A percentile compares a stretch with the other conserved stretches of the same genome.
phyloP scores from a whole-genome alignment of 1,284 basidiomycete genomes.

The Moesziomyces antarcticus region DNA sequence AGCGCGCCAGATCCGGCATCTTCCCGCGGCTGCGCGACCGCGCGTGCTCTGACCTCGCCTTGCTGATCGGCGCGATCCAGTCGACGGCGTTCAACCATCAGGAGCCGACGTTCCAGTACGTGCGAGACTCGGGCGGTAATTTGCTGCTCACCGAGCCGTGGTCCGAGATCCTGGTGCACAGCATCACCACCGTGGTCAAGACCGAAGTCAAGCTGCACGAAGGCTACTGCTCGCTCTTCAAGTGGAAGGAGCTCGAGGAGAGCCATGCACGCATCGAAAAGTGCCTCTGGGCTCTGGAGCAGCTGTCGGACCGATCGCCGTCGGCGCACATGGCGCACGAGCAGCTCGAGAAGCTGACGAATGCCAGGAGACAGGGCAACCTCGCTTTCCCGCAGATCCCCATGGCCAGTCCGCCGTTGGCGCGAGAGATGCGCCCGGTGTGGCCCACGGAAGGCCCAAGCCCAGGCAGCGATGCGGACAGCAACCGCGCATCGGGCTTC shows the following conservation, averaged over 20 bases:
- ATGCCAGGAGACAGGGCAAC: background rate
- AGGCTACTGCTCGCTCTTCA: conserved; percentile 15
- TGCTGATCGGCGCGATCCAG: conserved; percentile 20
- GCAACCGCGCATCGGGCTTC: conserved; percentile 5
- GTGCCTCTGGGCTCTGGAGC: conserved; percentile 21
- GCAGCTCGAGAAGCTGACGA: conserved; percentile 10
- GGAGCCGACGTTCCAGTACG: conserved; percentile 21
- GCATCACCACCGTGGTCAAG: conserved; percentile 20
- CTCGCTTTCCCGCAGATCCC: conserved; percentile 13
- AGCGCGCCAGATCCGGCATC: conserved; percentile 14
- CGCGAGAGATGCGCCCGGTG: background rate
- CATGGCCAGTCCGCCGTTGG: conserved; percentile 9
- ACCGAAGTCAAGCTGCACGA: conserved; percentile 27
- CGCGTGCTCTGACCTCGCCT: conserved; percentile 14
- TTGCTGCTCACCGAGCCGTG: conserved; percentile 22
- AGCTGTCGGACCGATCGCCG: conserved; percentile 18
- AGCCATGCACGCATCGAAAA: conserved; percentile 7
- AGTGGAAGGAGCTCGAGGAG: conserved; percentile 23
- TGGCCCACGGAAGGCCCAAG: background rate
- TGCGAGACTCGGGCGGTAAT: conserved; percentile 19
- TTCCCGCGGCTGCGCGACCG: conserved; percentile 19
- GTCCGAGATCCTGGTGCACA: conserved; percentile 27
- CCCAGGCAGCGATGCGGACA: conserved; percentile 7
- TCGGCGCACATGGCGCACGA: conserved; percentile 16
- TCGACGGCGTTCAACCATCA: conserved; percentile 9